Percentiles rank a stretch among this genome's conserved stretches.
Evolutionary conservation across 1,284 basidiomycete species (phyloP).

Genomic region (Rugosomyces carneus): DNA sequence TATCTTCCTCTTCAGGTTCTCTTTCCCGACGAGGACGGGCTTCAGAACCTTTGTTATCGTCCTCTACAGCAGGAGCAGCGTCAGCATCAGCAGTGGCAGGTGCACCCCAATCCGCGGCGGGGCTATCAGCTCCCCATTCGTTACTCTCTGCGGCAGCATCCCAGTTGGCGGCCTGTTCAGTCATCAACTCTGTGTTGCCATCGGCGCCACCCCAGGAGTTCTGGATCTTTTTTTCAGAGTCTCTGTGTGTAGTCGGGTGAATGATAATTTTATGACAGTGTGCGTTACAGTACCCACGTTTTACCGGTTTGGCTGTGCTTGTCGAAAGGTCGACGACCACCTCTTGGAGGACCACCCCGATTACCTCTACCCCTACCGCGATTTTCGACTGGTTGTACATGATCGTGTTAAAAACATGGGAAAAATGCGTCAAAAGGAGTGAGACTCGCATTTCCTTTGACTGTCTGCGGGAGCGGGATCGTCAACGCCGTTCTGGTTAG

Average conservation of each 20-base stretch:
- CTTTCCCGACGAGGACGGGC: slow-evolving; percentile 43
- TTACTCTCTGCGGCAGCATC: slow-evolving; percentile 49
- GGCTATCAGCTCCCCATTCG: slow-evolving; percentile 36
- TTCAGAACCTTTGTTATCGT: slow-evolving; percentile 35
- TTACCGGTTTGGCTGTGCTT: slow-evolving; percentile 81
- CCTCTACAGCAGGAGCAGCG: slow-evolving; percentile 27
- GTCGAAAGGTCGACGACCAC: slow-evolving; percentile 71
- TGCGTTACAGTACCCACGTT: slow-evolving; percentile 42
- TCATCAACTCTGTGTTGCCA: slow-evolving; percentile 69
- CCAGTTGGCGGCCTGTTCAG: slow-evolving; percentile 60
- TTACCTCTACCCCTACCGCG: slow-evolving; percentile 34
- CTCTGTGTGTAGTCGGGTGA: slow-evolving; percentile 38
- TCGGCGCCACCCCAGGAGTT: slow-evolving; percentile 92
- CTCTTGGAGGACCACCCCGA: slow-evolving; percentile 44
- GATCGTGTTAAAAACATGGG: slow-evolving; percentile 10
- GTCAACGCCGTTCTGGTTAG: slow-evolving; percentile 33
- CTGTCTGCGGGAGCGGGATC: slow-evolving; percentile 38
- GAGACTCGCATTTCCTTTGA: slow-evolving; percentile 48
- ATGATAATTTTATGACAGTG: not conserved
- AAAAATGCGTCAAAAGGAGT: slow-evolving; percentile 10
- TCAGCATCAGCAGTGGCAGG: slow-evolving; percentile 30
- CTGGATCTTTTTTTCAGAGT: slow-evolving; percentile 88
- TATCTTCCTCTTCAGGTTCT: slow-evolving; percentile 85
- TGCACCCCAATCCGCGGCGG: slow-evolving; percentile 35
- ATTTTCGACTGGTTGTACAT: slow-evolving; percentile 40